Evolutionary conservation across 2,329 filamentous ascomycete species (phyloP), one percentile per base, ranked within the genome.

Genomic region (Ceratocystis lukuohia): DNA sequence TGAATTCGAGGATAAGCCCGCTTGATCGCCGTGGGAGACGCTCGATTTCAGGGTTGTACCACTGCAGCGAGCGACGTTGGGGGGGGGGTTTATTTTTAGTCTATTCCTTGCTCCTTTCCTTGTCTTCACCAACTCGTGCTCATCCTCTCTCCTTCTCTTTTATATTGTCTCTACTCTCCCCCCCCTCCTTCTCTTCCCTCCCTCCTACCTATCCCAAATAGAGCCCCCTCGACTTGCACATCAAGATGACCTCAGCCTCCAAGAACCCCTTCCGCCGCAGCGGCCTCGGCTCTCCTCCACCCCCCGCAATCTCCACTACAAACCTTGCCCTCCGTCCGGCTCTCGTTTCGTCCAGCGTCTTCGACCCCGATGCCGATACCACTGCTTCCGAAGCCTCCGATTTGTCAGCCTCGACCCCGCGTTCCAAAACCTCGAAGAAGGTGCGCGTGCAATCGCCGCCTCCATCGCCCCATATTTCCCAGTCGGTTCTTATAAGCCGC

Each of bases 401-500:
- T 10, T 28, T 64, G 10, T 48, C 62, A 15, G 37, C 37, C 56
- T 45, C 62, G 30, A 62, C 66, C 41, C 62, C 57, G 30, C 53
- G 33, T 28, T 57, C 74, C 50, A 88, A 81, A 77, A 77, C 83
- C 48, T 79, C 82, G 68, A 88, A 88, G 75, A 87, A 83, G 71
- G 86, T 89, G 68, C 83, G 86, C 71, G 82, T 87, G 7, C 80
- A 86, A 72, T 86, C 84, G 53, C 84, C 84, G 64, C 84, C 83
- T 67, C 83, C 84, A 2, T 80, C 81, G n/a, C 81, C 81, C 12
- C 80, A 48, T 33, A 12, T 28, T 6, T 30, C 37, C 28, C 45
- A 48, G 20, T 17, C 44, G 22, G 46, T 10, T 8, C 46, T 46
- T 41, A 30, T 15, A 25, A 66, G 59, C 15, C 22, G 12, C 22